These are phyloP conservation scores for Terfezia claveryi DNA, from an alignment of 495 filamentous ascomycete genomes.

Conservation along the genomic window DNA sequence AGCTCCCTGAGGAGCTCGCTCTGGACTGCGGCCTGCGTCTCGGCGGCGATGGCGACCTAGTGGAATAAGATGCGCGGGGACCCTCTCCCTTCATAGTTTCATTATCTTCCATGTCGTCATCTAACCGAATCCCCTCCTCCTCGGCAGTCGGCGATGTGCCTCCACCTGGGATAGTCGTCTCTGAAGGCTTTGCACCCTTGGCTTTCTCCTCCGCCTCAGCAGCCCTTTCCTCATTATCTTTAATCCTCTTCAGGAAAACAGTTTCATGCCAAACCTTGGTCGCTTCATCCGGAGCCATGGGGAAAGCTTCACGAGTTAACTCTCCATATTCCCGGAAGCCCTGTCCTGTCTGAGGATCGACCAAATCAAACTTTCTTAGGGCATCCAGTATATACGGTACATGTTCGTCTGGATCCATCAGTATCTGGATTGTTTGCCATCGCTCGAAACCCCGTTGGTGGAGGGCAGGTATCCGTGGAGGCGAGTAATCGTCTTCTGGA, in stretches of 20 bases:
- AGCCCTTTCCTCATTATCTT: conserved; percentile 4
- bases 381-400: conserved; percentile 64
- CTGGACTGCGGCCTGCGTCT: too few species aligned
- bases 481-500: conserved; percentile 42
- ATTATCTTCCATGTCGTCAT: too few species aligned
- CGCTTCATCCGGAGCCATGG: conserved; percentile 46
- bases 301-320: conserved; percentile 58
- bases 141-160: too few species aligned
- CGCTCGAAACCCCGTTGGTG: conserved; percentile 65
- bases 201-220: conserved; percentile 1
- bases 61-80: too few species aligned
- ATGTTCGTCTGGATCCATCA: conserved; percentile 76
- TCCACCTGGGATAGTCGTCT: too few species aligned
- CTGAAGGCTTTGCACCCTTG: too few species aligned
- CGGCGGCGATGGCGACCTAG: too few species aligned
- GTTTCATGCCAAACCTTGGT: conserved; percentile 68
- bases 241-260: conserved; percentile 13
- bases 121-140: too few species aligned
- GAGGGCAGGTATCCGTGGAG: conserved; percentile 61
- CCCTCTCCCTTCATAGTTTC: too few species aligned
- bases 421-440: conserved; percentile 83
- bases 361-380: conserved; percentile 50
- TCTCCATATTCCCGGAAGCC: conserved; percentile 40
- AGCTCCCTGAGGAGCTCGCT: too few species aligned
- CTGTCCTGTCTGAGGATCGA: conserved; percentile 45